Percentiles rank a stretch among this genome's conserved stretches.
phyloP scores from a whole-genome alignment of 768 basidiomycete species.

The Lactifluus rugatus region DNA sequence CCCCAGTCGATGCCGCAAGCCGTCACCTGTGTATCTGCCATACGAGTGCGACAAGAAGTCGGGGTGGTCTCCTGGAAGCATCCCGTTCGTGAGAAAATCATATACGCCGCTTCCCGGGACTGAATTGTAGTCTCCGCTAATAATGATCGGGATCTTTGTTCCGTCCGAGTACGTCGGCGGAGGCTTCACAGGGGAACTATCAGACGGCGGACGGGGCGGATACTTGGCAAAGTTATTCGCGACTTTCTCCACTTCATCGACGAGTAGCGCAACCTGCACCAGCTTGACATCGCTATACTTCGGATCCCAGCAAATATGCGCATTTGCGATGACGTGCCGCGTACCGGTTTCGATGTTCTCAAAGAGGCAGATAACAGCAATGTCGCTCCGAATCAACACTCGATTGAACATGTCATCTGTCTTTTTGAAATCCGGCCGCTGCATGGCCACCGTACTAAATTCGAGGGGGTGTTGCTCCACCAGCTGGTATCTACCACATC shows the following conservation, averaged over 20 bases:
- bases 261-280: constrained; percentile 84
- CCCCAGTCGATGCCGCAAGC: constrained; percentile 66
- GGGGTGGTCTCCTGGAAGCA: constrained; percentile 60
- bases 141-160: constrained; percentile 79
- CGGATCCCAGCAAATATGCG: constrained; percentile 91
- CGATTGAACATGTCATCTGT: constrained; percentile 99
- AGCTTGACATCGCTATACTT: constrained; percentile 93
- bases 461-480: constrained; percentile 92
- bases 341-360: constrained; percentile 84
- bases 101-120: constrained; percentile 79
- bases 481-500: constrained; percentile 61
- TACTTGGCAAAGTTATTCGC: constrained; percentile 75
- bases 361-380: constrained; percentile 77
- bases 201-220: constrained; percentile 49
- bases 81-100: constrained; percentile 76
- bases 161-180: constrained; percentile 74
- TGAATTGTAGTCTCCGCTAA: constrained; percentile 97
- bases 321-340: constrained; percentile 80
- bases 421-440: constrained; percentile 88
- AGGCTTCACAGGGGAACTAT: constrained; percentile 35
- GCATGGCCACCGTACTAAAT: constrained; percentile 87
- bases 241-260: constrained; percentile 91
- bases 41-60: constrained; percentile 92
- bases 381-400: constrained; percentile 88
- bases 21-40: constrained; percentile 86